Percentiles rank a stretch among this genome's conserved stretches.
phyloP scores from a whole-genome alignment of 2,329 filamentous ascomycete genomes.

The Apiospora malaysiana region DNA sequence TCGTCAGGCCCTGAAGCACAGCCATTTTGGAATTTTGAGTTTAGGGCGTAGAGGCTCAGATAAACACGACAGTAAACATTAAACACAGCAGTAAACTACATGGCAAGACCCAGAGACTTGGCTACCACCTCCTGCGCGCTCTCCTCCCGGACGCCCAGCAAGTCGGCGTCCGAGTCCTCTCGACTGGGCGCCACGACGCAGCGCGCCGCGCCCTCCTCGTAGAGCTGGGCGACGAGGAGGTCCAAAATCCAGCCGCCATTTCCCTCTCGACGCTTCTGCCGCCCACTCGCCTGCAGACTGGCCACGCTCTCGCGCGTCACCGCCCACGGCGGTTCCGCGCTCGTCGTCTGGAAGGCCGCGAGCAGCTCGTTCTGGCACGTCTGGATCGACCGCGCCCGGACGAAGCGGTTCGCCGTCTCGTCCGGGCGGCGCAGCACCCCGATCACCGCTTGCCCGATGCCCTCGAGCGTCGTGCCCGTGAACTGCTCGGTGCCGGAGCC shows the following conservation, averaged over 20 bases:
- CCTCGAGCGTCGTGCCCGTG: slow-evolving; percentile 37
- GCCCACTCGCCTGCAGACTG: slow-evolving; percentile 30
- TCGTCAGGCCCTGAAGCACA: too few species aligned
- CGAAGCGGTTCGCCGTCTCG: slow-evolving; percentile 34
- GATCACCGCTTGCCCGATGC: slow-evolving; percentile 35
- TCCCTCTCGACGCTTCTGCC: slow-evolving; percentile 32
- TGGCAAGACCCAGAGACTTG: slow-evolving; percentile 28
- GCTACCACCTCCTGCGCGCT: slow-evolving; percentile 34
- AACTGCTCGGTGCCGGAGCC: slow-evolving; percentile 36
- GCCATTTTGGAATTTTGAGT: not conserved
- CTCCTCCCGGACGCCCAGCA: slow-evolving; percentile 38
- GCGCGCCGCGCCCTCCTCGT: slow-evolving; percentile 36
- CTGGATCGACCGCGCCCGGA: slow-evolving; percentile 37
- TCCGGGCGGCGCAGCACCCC: slow-evolving; percentile 21
- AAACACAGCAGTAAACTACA: too few species aligned
- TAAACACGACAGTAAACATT: too few species aligned
- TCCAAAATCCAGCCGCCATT: slow-evolving; percentile 36
- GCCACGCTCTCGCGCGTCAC: slow-evolving; percentile 28
- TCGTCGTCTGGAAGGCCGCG: slow-evolving; percentile 32
- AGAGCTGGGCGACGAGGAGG: slow-evolving; percentile 39
- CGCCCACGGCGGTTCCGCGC: slow-evolving; percentile 30
- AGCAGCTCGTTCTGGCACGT: slow-evolving; percentile 34
- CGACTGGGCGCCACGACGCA: slow-evolving; percentile 35
- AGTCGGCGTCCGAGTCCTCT: slow-evolving; percentile 33
- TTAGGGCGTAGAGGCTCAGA: too few species aligned